Base-by-base conservation (phyloP, 2,329 filamentous ascomycete species). In the Penicillium decumbens region DNA sequence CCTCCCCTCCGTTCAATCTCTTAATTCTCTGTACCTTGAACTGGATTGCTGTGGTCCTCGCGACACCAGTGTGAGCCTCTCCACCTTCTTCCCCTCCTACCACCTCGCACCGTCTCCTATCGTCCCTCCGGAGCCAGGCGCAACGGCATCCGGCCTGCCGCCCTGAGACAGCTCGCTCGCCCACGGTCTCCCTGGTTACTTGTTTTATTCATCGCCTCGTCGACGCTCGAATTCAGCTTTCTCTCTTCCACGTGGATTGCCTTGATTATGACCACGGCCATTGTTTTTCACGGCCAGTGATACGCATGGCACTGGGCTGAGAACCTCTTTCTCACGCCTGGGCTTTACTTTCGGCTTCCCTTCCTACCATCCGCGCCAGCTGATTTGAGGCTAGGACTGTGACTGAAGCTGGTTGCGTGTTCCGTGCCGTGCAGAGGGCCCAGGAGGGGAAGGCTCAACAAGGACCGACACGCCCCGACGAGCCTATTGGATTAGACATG, bases 401-500 rank as follows among this genome's bases (percentile, higher is more conserved):
- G 56, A 42, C 49, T 47, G 41, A 25, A 51, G 33, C 38, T 41
- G 48, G 55, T 57, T 41, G 53, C 58, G 63, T 53, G 52, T 54
- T 59, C 54, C 56, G 57, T 58, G 51, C 56, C 51, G 63, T 57
- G 57, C 56, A 62, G 58, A 57, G 59, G 57, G 62, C 56, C 49
- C 57, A 61, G 62, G 60, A 63, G 58, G 60, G 64, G 59, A 63
- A 60, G 56, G 57, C 54, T 53, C 43, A 25, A 41, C 49, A 42
- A 47, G 41, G 37, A 57, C 33, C 48, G 54, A 47, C 47, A 48
- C 46, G 47, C 40, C 40, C 38, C 40, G 48, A 48, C 45, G 44
- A 52, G 29, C 32, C 41, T 32, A 32, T 44, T 44, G 46, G 30
- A 49, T 54, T 45, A 68, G 65, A 70, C 44, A 72, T 72, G 70